Evolutionary conservation across 2,329 filamentous ascomycete species (phyloP), one percentile per base, ranked within the genome.

Genomic region (Tolypocladium inflatum): DNA sequence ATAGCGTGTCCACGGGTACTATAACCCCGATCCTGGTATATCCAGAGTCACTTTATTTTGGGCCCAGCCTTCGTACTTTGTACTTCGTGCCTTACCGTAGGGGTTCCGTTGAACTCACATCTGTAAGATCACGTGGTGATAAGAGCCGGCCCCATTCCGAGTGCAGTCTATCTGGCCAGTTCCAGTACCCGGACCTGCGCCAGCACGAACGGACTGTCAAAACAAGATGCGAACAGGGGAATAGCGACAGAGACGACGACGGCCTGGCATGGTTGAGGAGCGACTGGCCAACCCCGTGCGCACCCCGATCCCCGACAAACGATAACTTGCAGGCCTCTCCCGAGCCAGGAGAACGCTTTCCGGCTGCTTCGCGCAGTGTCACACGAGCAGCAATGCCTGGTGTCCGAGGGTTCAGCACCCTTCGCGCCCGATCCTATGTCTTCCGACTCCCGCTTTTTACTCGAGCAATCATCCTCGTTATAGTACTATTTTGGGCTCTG

Each of bases 381-480:
- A 57, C 42, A 48, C 39, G 26, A 57, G 45, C 55, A 33, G 39
- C 57, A 37, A 64, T 64, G 62, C 60, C 59, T n/a, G 54, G 42
- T n/a, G 56, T 62, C 37, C 62, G 67, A 56, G 66, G 65, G 58
- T 87, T 95, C 73, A 92, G 86, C 73, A 84, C 87, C 38, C 73
- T 81, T 61, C 85, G 90, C 64, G 80, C 91, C 66, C 87, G 90
- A 63, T 90, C 89, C 10, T 97, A 96, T 71, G 68, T 96, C 63
- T 79, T 90, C 60, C 87, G 91, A 54, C 79, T 97, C n/a, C 93
- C 94, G 41, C 79, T 97, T 1, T 91, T 94, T 70, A 97, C 94
- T 33, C 85, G 92, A 55, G 72, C 81, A 21, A 81, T 91, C 17
- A 71, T 91, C 23, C 67, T 85, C 4, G 73, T 86, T 51, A 89